Base-by-base conservation (phyloP, 768 basidiomycete species). In the Tylopilus rubrobrunneus region DNA sequence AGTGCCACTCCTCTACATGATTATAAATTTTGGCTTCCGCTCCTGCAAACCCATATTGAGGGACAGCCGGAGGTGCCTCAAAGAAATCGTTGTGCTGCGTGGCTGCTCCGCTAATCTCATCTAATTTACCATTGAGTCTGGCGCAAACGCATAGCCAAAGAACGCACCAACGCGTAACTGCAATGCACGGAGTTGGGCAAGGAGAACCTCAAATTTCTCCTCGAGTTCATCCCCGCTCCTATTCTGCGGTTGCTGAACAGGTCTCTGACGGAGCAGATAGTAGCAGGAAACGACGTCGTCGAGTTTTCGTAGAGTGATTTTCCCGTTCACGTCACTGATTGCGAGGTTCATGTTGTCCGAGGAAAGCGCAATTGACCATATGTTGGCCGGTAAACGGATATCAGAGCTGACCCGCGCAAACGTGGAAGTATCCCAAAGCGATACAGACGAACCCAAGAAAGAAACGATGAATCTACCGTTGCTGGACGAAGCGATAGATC, bases 361-460 rank as follows among this genome's bases (percentile, higher is more conserved):
- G 15, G 56, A 59, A 15, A 59, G 31, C 2, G 58, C 56, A 7
- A 53, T 52, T 4, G 55, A 33, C 10, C 39, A 12, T 19, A 52
- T 12, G 7, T 19, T 12, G 27, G n/a, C 15, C 14, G 43, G 17
- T 11, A 49, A 29, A 7, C 28, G 55, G 12, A 56, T 47, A 4
- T 47, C 34, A 29, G 48, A 45, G 25, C 51, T 45, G 28, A 58
- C 46, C 28, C 23, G 43, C 6, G 45, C 33, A 8, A 40, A 41
- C 3, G 55, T 52, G 5, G 34, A 45, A n/a, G 57, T 7, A 29
- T 58, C 57, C 55, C 51, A 49, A 34, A 58, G 8, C 0, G 51
- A 49, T 15, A 58, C 33, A 43, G 9, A 19, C 10, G 9, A 21
- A 10, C 47, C 50, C 12, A 42, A 14, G 12, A n/a, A 52, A 12